Evolutionary conservation across 2,329 filamentous ascomycete genomes (phyloP).

Genomic region (Tolypocladium tundrense): DNA sequence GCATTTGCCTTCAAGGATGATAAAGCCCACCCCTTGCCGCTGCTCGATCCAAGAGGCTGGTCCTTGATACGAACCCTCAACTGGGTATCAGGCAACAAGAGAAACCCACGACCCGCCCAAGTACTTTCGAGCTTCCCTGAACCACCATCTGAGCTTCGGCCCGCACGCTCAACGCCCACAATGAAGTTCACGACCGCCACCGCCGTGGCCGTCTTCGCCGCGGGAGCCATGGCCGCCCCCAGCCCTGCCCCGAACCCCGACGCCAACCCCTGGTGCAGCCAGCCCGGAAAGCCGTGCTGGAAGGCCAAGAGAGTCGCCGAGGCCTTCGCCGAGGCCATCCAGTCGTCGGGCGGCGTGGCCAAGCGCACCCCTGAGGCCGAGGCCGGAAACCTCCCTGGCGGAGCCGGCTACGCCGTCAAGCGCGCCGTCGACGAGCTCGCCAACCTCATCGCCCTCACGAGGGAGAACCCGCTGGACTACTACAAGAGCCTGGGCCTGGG

Average conservation of each 20-base stretch:
- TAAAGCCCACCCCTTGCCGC: background rate
- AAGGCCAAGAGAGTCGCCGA: constrained; percentile 19
- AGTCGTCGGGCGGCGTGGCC: constrained; percentile 11
- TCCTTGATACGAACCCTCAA: background rate
- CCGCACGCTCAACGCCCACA: background rate
- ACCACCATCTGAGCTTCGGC: background rate
- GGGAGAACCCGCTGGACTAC: constrained; percentile 18
- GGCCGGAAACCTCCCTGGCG: constrained; percentile 21
- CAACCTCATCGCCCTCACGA: constrained; percentile 20
- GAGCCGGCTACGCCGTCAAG: constrained; percentile 26
- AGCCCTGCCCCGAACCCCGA: constrained; percentile 8
- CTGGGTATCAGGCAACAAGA: background rate
- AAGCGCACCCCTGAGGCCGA: constrained; percentile 16
- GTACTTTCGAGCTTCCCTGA: background rate
- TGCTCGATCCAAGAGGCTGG: background rate
- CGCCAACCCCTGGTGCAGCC: constrained; percentile 4
- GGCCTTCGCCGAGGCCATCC: constrained; percentile 12
- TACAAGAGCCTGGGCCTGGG: constrained; percentile 20
- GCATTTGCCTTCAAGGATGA: background rate
- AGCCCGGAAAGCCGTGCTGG: constrained; percentile 22
- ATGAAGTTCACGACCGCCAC: constrained; percentile 19
- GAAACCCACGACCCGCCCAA: background rate
- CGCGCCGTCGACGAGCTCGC: constrained; percentile 28
- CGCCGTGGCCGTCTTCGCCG: constrained; percentile 11
- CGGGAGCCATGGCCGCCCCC: constrained; percentile 9